Conservation (phyloP, 345 rosid species). For the Passiflora organensis region DNA sequence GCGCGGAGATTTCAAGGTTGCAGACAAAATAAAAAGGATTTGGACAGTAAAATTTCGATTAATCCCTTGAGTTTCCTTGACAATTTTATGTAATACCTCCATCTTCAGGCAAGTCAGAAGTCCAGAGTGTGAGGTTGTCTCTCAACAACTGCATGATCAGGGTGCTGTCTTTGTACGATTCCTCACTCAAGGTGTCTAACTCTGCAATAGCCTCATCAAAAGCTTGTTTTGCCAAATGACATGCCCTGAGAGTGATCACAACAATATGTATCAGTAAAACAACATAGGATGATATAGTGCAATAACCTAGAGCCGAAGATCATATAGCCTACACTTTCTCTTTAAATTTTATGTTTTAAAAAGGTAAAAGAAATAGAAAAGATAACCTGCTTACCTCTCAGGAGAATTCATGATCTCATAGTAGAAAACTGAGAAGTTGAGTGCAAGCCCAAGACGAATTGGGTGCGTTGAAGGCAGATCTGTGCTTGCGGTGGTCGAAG, state of each 20-base stretch:
- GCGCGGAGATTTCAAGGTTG: too few relatives aligned
- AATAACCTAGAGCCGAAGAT: too few relatives aligned
- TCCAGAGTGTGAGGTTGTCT: conserved; percentile 99
- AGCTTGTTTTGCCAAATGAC: conserved; percentile 97
- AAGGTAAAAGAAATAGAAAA: too few relatives aligned
- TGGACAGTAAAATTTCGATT: too few relatives aligned
- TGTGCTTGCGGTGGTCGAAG: conserved; percentile 75
- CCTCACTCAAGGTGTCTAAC: conserved; percentile 91
- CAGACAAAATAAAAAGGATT: too few relatives aligned
- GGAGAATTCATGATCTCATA: conserved; percentile 99
- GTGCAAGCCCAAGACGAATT: conserved; percentile 97
- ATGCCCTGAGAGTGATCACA: conserved; percentile 57
- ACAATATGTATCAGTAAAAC: background rate
- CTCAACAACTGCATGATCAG: conserved; percentile 96
- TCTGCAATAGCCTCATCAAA: conserved; percentile 97
- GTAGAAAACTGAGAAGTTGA: conserved; percentile 96
- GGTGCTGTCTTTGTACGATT: conserved; percentile 98
- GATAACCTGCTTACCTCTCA: too few relatives aligned
- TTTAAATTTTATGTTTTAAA: too few relatives aligned
- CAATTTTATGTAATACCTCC: conserved; percentile 49
- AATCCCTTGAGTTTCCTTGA: background rate
- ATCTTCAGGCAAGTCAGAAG: conserved; percentile 98
- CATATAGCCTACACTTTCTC: background rate
- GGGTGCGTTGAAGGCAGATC: conserved; percentile 98
- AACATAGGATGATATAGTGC: background rate